Evolutionary conservation across 371 early-diverging fungal genomes (phyloP).

Genomic region (Hamiltosporidium tvaerminnensis): DNA sequence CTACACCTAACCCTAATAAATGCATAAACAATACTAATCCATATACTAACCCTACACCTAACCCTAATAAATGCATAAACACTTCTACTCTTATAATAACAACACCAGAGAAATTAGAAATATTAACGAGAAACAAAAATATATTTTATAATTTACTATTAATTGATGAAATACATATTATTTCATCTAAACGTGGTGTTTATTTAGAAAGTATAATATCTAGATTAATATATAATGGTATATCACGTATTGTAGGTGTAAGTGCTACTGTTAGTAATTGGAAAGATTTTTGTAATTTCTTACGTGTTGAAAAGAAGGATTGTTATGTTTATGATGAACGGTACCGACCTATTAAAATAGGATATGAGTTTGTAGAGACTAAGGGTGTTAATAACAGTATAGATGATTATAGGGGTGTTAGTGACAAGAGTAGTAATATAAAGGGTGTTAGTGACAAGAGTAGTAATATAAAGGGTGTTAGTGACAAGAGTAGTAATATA

Average conservation of each 20-base stretch:
- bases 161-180: conserved; percentile 94
- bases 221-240: conserved; percentile 67
- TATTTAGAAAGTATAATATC: conserved; percentile 81
- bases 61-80: too few relatives aligned
- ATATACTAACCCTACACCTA: too few relatives aligned
- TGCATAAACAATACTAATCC: too few relatives aligned
- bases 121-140: too few relatives aligned
- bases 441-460: too few relatives aligned
- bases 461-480: too few relatives aligned
- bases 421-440: too few relatives aligned
- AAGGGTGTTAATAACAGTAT: too few relatives aligned
- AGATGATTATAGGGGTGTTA: too few relatives aligned
- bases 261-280: conserved; percentile 94
- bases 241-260: conserved; percentile 76
- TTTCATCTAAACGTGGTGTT: conserved; percentile 92
- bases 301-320: conserved; percentile 72
- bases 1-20: too few relatives aligned
- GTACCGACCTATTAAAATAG: neutral
- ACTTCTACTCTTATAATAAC: conserved; percentile 87
- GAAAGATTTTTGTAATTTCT: conserved; percentile 77
- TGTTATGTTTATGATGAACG: neutral
- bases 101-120: conserved; percentile 99
- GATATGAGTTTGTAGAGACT: neutral
- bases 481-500: too few relatives aligned
- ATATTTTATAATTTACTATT: conserved; percentile 80